A percentile compares a stretch with the other conserved stretches of the same genome.
Conservation (phyloP, 2,329 filamentous ascomycete genomes). For the Chrysoporthe deuterocubensis region DNA sequence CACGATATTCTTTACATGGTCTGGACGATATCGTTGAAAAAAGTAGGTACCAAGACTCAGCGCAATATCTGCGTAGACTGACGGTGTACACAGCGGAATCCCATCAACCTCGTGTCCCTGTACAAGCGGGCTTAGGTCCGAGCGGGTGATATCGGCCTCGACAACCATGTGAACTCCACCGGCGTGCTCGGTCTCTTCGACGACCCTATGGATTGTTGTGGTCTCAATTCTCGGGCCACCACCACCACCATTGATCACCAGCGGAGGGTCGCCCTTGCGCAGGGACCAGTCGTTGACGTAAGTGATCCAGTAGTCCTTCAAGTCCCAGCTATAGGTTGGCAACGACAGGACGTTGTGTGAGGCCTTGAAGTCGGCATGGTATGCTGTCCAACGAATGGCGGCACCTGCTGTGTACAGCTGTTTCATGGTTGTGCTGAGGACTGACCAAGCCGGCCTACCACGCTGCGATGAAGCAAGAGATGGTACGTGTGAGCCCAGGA, state of each 20-base stretch:
- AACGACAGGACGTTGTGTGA: constrained; percentile 4
- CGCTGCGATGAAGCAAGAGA: not conserved
- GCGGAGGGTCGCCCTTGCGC: constrained; percentile 14
- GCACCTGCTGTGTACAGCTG: not conserved
- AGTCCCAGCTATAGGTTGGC: constrained; percentile 20
- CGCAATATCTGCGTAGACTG: constrained; percentile 38
- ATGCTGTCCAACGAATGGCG: constrained; percentile 13
- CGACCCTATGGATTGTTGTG: constrained; percentile 13
- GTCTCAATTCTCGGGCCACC: not conserved
- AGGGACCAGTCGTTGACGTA: constrained; percentile 23
- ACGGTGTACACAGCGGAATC: not conserved
- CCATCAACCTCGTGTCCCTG: constrained; percentile 18
- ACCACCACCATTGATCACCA: constrained; percentile 31
- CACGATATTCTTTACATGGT: constrained; percentile 66
- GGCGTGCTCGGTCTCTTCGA: not conserved
- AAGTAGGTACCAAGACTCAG: not conserved
- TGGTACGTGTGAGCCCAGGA: constrained; percentile 47
- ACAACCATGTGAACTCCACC: constrained; percentile 39
- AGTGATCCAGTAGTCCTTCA: constrained; percentile 23
- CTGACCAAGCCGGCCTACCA: constrained; percentile 1
- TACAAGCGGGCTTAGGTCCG: constrained; percentile 1
- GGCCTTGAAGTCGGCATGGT: constrained; percentile 12
- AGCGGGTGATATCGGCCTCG: too few species aligned
- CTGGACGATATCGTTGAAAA: constrained; percentile 61
- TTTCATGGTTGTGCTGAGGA: not conserved